These are phyloP conservation scores for Lasiodiplodia sp. DNA, from an alignment of 2,329 filamentous ascomycete species.

Conservation along the genomic window DNA sequence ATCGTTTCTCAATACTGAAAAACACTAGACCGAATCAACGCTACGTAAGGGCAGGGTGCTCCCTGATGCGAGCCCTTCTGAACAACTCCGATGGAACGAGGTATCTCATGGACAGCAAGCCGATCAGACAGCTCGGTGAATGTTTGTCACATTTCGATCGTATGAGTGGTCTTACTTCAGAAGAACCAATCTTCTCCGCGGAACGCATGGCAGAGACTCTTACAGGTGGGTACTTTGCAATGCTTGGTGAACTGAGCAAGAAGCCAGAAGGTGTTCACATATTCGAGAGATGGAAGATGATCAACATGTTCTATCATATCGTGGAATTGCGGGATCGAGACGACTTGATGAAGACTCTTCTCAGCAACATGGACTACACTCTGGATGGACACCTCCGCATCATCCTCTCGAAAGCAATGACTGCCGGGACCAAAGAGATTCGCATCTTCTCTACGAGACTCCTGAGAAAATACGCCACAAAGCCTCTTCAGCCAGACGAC, in stretches of 20 bases:
- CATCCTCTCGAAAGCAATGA: constrained; percentile 91
- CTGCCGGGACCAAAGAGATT: constrained; percentile 87
- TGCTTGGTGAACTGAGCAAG: constrained; percentile 85
- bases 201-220: constrained; percentile 86
- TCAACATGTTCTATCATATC: constrained; percentile 99
- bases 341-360: constrained; percentile 86
- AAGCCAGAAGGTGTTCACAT: constrained; percentile 85
- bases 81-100: constrained; percentile 84
- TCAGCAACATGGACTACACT: constrained; percentile 92
- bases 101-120: constrained; percentile 89
- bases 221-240: constrained; percentile 90
- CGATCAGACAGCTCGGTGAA: constrained; percentile 91
- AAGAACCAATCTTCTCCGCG: constrained; percentile 86
- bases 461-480: constrained; percentile 83
- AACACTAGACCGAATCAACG: constrained; percentile 94
- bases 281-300: constrained; percentile 95
- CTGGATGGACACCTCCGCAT: constrained; percentile 86
- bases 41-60: constrained; percentile 89
- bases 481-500: constrained; percentile 54
- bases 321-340: constrained; percentile 89
- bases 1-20: constrained; percentile 86
- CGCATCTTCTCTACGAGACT: constrained; percentile 89
- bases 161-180: constrained; percentile 75
- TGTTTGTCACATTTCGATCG: constrained; percentile 95
- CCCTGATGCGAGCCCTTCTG: constrained; percentile 83